phyloP scores from a whole-genome alignment of 2,329 filamentous ascomycete genomes.

The Ceratocystis lukuohia region DNA sequence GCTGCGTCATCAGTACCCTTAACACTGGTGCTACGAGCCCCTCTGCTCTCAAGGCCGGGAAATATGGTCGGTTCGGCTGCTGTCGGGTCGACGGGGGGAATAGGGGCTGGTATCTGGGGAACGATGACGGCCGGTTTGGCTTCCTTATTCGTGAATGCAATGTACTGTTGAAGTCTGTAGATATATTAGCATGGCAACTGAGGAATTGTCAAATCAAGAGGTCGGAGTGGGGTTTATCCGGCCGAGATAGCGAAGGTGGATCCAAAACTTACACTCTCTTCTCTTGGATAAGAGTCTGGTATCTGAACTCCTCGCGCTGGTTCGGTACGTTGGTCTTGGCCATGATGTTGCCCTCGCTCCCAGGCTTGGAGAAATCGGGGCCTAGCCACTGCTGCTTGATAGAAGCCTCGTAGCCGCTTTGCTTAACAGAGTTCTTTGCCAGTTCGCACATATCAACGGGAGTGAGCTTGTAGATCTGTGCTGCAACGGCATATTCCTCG shows the following conservation, averaged over 20 bases:
- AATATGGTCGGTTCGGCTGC: constrained; percentile 51
- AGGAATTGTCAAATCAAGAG: neutral
- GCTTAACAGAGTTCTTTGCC: constrained; percentile 87
- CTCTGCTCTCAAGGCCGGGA: constrained; percentile 51
- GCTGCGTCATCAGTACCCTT: neutral
- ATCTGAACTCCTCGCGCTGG: constrained; percentile 75
- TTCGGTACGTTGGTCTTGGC: constrained; percentile 94
- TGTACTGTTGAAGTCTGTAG: constrained; percentile 18
- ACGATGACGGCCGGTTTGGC: neutral
- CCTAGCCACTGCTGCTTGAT: constrained; percentile 92
- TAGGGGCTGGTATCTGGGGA: neutral
- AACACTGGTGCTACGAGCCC: constrained; percentile 32
- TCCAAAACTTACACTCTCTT: constrained; percentile 55
- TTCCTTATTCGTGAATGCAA: constrained; percentile 16
- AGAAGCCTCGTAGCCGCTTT: constrained; percentile 81
- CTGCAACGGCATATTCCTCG: constrained; percentile 94
- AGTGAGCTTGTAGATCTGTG: constrained; percentile 95
- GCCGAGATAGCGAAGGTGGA: neutral
- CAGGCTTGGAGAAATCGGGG: constrained; percentile 59
- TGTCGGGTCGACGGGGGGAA: neutral
- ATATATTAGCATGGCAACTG: neutral
- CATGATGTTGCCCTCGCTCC: constrained; percentile 77
- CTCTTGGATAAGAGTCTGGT: constrained; percentile 76
- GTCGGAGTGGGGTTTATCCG: neutral
- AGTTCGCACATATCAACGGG: constrained; percentile 98